A percentile compares a stretch with the other conserved stretches of the same genome.
phyloP scores from a whole-genome alignment of 768 basidiomycete species.

The Hypsizygus marmoreus region DNA sequence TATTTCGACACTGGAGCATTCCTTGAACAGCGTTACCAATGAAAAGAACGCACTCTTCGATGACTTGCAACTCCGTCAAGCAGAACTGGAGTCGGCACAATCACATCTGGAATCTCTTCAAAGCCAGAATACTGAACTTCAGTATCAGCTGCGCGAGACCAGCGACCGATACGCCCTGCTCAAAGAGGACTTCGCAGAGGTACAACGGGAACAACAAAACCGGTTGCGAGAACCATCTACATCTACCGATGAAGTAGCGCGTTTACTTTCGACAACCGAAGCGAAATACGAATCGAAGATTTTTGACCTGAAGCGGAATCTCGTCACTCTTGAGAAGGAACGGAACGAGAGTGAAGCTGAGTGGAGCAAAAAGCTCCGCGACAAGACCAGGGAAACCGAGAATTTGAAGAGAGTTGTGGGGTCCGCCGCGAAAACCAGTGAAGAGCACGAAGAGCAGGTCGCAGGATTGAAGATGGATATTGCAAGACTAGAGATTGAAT shows the following conservation, averaged over 20 bases:
- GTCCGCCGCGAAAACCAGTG: constrained; percentile 56
- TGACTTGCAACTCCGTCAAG: constrained; percentile 83
- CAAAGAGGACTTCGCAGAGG: constrained; percentile 68
- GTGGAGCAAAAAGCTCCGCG: constrained; percentile 83
- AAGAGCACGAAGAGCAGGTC: constrained; percentile 57
- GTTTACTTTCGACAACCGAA: constrained; percentile 73
- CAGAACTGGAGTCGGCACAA: constrained; percentile 84
- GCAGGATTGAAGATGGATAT: constrained; percentile 57
- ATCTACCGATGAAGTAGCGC: constrained; percentile 68
- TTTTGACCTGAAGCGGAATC: constrained; percentile 65
- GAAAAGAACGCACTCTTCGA: constrained; percentile 87
- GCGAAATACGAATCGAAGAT: constrained; percentile 76
- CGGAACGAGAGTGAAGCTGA: constrained; percentile 85
- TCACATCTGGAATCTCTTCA: constrained; percentile 74
- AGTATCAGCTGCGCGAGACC: constrained; percentile 83
- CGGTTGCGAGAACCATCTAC: constrained; percentile 44
- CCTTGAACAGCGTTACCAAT: constrained; percentile 63
- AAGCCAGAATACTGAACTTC: constrained; percentile 79
- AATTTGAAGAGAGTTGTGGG: constrained; percentile 62
- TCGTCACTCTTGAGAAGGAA: constrained; percentile 75
- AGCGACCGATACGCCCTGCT: constrained; percentile 72
- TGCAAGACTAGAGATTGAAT: constrained; percentile 48
- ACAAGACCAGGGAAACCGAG: constrained; percentile 79
- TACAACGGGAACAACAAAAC: constrained; percentile 58
- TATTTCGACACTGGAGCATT: constrained; percentile 69